These are phyloP conservation scores for Ustilago hordei DNA, from an alignment of 1,284 basidiomycete genomes.

Conservation along the genomic window DNA sequence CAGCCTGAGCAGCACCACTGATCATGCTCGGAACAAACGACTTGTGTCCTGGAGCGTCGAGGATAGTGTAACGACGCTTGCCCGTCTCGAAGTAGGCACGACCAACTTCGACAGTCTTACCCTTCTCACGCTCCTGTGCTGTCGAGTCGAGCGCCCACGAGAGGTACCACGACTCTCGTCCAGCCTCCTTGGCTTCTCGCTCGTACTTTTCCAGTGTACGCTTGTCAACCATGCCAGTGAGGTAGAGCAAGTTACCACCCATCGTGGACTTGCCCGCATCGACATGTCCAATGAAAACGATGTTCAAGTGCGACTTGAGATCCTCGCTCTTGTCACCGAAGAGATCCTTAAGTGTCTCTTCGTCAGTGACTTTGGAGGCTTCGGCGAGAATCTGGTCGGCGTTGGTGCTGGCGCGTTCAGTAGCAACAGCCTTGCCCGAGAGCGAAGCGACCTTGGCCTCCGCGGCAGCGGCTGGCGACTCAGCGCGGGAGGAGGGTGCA, in stretches of 20 bases:
- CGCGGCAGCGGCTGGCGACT: slow-evolving; percentile 47
- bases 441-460: slow-evolving; percentile 44
- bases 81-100: slow-evolving; percentile 69
- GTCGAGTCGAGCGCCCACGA: slow-evolving; percentile 69
- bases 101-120: slow-evolving; percentile 69
- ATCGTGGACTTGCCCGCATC: slow-evolving; percentile 70
- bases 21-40: slow-evolving; percentile 69
- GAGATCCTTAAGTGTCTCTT: slow-evolving; percentile 68
- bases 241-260: slow-evolving; percentile 67
- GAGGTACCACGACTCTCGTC: slow-evolving; percentile 68
- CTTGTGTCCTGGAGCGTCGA: slow-evolving; percentile 69
- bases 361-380: slow-evolving; percentile 65
- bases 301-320: slow-evolving; percentile 68
- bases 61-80: slow-evolving; percentile 68
- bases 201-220: slow-evolving; percentile 69
- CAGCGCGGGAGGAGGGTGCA: slow-evolving; percentile 49
- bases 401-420: slow-evolving; percentile 61
- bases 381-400: slow-evolving; percentile 67
- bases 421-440: slow-evolving; percentile 41
- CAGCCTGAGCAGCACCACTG: slow-evolving; percentile 68
- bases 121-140: slow-evolving; percentile 68
- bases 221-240: slow-evolving; percentile 70
- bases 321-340: slow-evolving; percentile 66
- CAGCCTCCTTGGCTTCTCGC: slow-evolving; percentile 68
- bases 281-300: slow-evolving; percentile 69